Conservation (phyloP, 169 alveolate genomes). For the Plasmodium cynomolgi region DNA sequence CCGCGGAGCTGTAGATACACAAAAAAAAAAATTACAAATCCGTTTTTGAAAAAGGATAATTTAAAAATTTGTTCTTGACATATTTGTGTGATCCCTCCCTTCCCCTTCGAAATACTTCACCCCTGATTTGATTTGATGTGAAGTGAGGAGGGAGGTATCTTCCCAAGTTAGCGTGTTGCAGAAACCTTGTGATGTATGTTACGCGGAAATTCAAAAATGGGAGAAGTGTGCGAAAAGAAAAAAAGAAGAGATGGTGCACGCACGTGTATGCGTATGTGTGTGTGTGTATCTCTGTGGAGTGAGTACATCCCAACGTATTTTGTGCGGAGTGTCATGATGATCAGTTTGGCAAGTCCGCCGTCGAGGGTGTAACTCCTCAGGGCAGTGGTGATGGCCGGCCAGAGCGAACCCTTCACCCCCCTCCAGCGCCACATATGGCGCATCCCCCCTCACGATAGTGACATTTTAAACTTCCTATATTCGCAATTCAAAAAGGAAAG, state of each 20-base stretch:
- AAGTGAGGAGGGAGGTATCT: neutral
- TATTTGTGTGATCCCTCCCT: neutral
- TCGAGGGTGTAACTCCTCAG: neutral
- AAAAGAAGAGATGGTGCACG: neutral
- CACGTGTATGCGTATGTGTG: neutral
- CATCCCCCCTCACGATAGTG: neutral
- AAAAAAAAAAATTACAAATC: neutral
- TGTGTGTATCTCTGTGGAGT: neutral
- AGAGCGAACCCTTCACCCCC: neutral
- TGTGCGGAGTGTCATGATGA: neutral
- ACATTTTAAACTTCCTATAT: slow-evolving; percentile 30
- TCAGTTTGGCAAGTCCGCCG: neutral
- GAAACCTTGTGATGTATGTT: neutral
- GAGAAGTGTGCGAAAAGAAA: neutral
- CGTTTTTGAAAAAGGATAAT: neutral
- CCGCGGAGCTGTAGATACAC: neutral
- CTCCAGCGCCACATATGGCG: neutral
- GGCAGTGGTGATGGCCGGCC: neutral
- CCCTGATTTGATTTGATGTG: neutral
- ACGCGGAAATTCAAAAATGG: neutral
- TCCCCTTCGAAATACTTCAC: neutral
- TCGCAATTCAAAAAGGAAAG: slow-evolving; percentile 27
- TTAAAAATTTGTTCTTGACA: neutral
- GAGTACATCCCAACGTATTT: neutral
- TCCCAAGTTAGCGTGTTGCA: neutral